Conservation (phyloP, 2,329 filamentous ascomycete species). For the Paraphaeosphaeria minitans region DNA sequence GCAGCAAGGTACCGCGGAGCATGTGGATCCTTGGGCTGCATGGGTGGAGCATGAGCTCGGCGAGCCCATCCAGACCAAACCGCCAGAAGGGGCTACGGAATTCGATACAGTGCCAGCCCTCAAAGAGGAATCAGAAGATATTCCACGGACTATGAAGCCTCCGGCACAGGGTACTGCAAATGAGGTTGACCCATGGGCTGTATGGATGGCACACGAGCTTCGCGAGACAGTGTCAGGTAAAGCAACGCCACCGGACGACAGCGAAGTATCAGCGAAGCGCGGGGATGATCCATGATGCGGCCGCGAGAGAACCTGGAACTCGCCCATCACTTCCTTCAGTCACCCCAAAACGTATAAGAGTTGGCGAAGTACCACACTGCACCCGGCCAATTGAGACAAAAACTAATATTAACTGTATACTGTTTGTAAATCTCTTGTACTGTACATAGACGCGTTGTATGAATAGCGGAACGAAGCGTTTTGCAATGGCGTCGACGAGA, state of each 20-base stretch:
- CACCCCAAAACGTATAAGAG: background rate
- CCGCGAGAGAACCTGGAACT: background rate
- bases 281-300: background rate
- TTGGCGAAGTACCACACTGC: too few relatives aligned
- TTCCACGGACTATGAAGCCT: background rate
- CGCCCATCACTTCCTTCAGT: background rate
- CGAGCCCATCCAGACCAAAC: constrained; percentile 6
- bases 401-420: background rate
- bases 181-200: constrained; percentile 30
- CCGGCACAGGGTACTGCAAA: background rate
- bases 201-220: constrained; percentile 37
- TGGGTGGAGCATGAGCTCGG: constrained; percentile 39
- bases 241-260: background rate
- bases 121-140: background rate
- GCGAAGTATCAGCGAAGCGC: background rate
- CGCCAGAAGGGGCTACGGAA: background rate
- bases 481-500: background rate
- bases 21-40: constrained; percentile 29
- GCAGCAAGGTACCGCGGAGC: constrained; percentile 1
- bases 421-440: constrained; percentile 3
- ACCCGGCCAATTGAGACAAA: background rate
- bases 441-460: constrained; percentile 1
- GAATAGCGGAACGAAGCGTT: background rate
- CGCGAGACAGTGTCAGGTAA: constrained; percentile 17
- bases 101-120: background rate